Evolutionary conservation across 208 protist genomes (phyloP).

Genomic region (Trypanosoma platydactyli): DNA sequence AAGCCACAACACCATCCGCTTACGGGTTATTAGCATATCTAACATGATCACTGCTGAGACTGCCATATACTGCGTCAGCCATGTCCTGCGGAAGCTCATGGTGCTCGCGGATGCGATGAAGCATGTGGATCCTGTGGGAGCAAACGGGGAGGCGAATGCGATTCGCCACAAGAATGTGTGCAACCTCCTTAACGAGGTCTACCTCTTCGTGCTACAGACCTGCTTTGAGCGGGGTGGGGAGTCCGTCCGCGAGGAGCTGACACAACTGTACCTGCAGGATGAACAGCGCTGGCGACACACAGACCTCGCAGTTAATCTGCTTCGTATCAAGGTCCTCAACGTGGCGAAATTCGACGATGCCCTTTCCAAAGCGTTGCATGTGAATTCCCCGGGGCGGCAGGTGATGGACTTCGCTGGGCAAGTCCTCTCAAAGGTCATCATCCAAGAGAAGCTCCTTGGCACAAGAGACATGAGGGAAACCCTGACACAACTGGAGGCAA

Average conservation of each 20-base stretch:
- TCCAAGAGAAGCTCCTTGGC: slow-evolving; percentile 73
- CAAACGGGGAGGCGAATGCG: slow-evolving; percentile 22
- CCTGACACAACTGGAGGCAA: slow-evolving; percentile 69
- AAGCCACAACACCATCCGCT: slow-evolving; percentile 47
- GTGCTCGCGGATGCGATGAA: slow-evolving; percentile 47
- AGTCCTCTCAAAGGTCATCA: slow-evolving; percentile 71
- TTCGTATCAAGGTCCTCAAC: slow-evolving; percentile 90
- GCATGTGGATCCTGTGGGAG: slow-evolving; percentile 13
- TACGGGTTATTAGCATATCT: slow-evolving; percentile 55
- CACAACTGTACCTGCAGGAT: slow-evolving; percentile 68
- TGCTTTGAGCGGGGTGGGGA: slow-evolving; percentile 70
- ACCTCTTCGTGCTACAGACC: slow-evolving; percentile 74
- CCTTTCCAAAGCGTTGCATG: slow-evolving; percentile 69
- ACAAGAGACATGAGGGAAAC: slow-evolving; percentile 67
- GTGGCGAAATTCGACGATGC: slow-evolving; percentile 82
- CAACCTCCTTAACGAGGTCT: slow-evolving; percentile 78
- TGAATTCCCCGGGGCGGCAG: slow-evolving; percentile 13
- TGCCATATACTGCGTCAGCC: slow-evolving; percentile 68
- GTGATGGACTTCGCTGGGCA: slow-evolving; percentile 76
- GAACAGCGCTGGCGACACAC: slow-evolving; percentile 56
- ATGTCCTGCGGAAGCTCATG: slow-evolving; percentile 68
- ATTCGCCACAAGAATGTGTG: slow-evolving; percentile 41
- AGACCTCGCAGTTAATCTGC: slow-evolving; percentile 70
- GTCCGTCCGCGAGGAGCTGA: slow-evolving; percentile 73
- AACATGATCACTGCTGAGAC: slow-evolving; percentile 78